phyloP scores from a whole-genome alignment of 805 yeast species.

The Myxozyma vanderwaltii region DNA sequence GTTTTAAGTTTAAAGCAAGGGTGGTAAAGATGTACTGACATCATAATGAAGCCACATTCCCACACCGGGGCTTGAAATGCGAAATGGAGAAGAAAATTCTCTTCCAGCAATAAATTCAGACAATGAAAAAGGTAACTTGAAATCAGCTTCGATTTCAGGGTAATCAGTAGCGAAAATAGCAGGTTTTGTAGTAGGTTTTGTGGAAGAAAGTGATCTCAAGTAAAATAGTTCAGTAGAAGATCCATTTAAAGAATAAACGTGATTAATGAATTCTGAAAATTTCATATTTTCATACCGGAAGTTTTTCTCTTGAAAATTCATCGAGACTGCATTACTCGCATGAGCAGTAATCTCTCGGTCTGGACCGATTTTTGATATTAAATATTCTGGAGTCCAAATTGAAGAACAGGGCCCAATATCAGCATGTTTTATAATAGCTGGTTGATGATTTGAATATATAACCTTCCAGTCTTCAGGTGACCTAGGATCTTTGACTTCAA shows the following conservation, averaged over 20 bases:
- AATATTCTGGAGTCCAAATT: slow-evolving; percentile 42
- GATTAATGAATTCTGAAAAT: slow-evolving; percentile 40
- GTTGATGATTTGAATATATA: slow-evolving; percentile 26
- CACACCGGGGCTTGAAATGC: slow-evolving; percentile 43
- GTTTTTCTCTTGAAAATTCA: slow-evolving; percentile 43
- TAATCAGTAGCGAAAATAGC: slow-evolving; percentile 41
- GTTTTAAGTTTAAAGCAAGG: not conserved
- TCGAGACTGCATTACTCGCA: slow-evolving; percentile 30
- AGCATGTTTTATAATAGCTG: slow-evolving; percentile 37
- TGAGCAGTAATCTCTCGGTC: slow-evolving; percentile 40
- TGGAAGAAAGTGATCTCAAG: slow-evolving; percentile 40
- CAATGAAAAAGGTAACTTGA: slow-evolving; percentile 39
- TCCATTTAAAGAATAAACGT: slow-evolving; percentile 26
- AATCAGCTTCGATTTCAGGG: slow-evolving; percentile 40
- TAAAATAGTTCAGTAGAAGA: slow-evolving; percentile 30
- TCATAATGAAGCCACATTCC: slow-evolving; percentile 46
- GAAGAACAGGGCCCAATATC: slow-evolving; percentile 39
- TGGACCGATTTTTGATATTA: slow-evolving; percentile 38
- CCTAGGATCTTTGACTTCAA: not conserved
- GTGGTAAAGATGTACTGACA: too few relatives aligned
- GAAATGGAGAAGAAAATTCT: slow-evolving; percentile 43
- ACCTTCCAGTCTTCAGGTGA: slow-evolving; percentile 18
- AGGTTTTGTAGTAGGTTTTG: slow-evolving; percentile 40
- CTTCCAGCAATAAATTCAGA: slow-evolving; percentile 27
- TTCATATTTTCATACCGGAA: slow-evolving; percentile 39